Conservation (phyloP, 192 early-diverging fungal species). For the Coemansia sp. region DNA sequence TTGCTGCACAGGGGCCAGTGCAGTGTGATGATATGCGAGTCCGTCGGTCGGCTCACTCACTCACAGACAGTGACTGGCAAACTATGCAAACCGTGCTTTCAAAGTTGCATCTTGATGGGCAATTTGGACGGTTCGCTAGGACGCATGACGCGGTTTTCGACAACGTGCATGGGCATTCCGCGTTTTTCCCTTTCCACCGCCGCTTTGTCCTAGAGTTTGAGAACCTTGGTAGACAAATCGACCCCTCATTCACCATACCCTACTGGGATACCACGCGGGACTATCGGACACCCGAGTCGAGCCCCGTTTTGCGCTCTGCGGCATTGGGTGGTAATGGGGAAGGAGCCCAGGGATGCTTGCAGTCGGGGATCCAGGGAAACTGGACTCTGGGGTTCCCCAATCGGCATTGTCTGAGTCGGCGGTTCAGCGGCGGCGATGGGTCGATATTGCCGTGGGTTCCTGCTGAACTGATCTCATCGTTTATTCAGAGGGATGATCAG, state of each 20-base stretch:
- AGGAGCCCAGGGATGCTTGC: constrained; percentile 28
- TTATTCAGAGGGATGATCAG: constrained; percentile 29
- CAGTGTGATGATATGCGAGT: constrained; percentile 26
- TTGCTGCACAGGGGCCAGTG: constrained; percentile 17
- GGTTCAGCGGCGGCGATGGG: constrained; percentile 25
- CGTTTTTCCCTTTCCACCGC: constrained; percentile 57
- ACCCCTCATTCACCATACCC: constrained; percentile 42
- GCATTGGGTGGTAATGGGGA: constrained; percentile 43
- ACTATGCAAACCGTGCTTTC: constrained; percentile 24
- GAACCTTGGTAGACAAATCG: constrained; percentile 34
- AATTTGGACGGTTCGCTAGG: constrained; percentile 42
- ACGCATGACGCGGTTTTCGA: constrained; percentile 44
- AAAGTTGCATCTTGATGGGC: constrained; percentile 33
- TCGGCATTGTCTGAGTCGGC: constrained; percentile 38
- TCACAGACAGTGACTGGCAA: constrained; percentile 46
- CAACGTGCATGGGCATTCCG: constrained; percentile 43
- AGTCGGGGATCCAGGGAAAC: constrained; percentile 35
- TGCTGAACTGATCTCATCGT: constrained; percentile 47
- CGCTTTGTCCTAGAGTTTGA: constrained; percentile 57
- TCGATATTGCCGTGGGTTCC: constrained; percentile 41
- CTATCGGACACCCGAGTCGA: constrained; percentile 31
- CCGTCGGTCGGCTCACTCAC: constrained; percentile 45
- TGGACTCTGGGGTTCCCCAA: constrained; percentile 31
- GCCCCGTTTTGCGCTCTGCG: constrained; percentile 25
- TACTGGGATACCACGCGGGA: constrained; percentile 54